These are phyloP conservation scores for Neurospora sp. DNA, from an alignment of 495 filamentous ascomycete species.

Conservation along the genomic window DNA sequence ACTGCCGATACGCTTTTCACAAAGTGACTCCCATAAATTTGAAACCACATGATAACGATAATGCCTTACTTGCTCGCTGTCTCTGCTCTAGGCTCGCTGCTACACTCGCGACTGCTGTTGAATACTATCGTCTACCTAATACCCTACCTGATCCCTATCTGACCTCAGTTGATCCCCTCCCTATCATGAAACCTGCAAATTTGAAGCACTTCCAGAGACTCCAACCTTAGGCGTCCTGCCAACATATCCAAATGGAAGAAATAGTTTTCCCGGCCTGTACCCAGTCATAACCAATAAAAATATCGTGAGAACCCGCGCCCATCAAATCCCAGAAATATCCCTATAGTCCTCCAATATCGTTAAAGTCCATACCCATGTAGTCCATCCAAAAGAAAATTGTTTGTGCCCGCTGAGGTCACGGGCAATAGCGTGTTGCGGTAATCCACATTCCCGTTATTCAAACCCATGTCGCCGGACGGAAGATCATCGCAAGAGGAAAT, in stretches of 20 bases:
- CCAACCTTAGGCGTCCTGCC: background rate
- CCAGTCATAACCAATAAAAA: background rate
- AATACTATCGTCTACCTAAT: background rate
- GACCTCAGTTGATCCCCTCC: background rate
- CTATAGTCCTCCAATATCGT: background rate
- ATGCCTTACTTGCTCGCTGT: background rate
- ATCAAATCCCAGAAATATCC: background rate
- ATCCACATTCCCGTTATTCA: slow-evolving; percentile 26
- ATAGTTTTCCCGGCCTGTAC: background rate
- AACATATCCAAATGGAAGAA: background rate
- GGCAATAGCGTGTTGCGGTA: slow-evolving; percentile 14
- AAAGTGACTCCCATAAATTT: background rate
- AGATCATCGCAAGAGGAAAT: slow-evolving; percentile 47
- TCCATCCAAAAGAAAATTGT: slow-evolving; percentile 9
- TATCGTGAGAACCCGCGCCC: background rate
- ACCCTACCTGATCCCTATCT: background rate
- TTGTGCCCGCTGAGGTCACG: slow-evolving; percentile 9
- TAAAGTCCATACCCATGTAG: slow-evolving; percentile 6
- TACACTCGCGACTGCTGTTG: background rate
- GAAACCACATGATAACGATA: background rate
- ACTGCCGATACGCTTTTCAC: background rate
- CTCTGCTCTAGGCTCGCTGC: background rate
- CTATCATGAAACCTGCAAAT: background rate
- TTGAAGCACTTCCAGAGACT: background rate
- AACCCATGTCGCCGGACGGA: slow-evolving; percentile 23